Evolutionary conservation across 2,329 filamentous ascomycete species (phyloP).

Genomic region (Colletotrichum nymphaeae): DNA sequence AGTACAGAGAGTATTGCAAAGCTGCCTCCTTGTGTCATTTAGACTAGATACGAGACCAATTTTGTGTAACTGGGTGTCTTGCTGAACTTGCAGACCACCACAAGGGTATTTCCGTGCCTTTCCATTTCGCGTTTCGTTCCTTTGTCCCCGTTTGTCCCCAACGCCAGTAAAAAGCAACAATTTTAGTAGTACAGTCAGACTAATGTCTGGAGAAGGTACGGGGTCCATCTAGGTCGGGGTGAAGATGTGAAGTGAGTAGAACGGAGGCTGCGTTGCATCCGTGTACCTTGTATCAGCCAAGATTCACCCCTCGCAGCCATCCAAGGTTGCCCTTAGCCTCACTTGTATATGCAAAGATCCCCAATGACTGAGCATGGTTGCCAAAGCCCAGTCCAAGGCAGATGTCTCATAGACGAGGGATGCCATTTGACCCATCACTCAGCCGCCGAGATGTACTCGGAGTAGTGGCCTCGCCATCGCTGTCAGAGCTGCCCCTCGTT

Average conservation of each 20-base stretch:
- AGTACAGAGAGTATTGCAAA: neutral
- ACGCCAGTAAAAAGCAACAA: constrained; percentile 13
- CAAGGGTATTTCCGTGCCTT: constrained; percentile 34
- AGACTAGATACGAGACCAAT: neutral
- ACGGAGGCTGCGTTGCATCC: neutral
- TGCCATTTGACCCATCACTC: constrained; percentile 47
- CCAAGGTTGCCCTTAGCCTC: neutral
- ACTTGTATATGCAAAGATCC: neutral
- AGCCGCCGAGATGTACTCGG: constrained; percentile 39
- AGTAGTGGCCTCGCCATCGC: constrained; percentile 35
- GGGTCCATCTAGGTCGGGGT: neutral
- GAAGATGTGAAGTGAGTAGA: neutral
- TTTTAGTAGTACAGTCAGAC: constrained; percentile 1
- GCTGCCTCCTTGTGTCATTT: neutral
- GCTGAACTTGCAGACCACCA: neutral
- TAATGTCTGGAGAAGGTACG: neutral
- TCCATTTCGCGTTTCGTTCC: constrained; percentile 2
- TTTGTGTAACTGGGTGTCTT: constrained; percentile 19
- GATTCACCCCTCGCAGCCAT: neutral
- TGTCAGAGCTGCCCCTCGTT: constrained; percentile 41
- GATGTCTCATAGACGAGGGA: constrained; percentile 47
- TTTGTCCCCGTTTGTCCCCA: neutral
- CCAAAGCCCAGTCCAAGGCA: neutral
- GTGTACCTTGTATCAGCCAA: neutral
- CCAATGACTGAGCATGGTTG: neutral